phyloP scores from a whole-genome alignment of 352 stramenopile genomes.

The Globisporangium splendens region DNA sequence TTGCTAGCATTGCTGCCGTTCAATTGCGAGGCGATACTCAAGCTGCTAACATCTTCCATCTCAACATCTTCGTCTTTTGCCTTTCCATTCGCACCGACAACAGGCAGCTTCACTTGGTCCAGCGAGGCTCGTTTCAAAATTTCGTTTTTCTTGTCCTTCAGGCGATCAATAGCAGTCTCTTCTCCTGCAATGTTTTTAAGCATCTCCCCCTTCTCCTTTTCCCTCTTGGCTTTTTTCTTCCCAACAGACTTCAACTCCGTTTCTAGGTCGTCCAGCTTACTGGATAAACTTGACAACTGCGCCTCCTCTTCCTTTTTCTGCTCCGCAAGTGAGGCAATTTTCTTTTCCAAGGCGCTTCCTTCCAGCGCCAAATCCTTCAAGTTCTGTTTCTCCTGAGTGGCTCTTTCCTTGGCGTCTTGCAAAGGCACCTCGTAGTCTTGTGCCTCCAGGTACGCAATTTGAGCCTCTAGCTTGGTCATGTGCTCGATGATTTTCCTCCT shows the following conservation, averaged over 20 bases:
- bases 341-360: slow-evolving; percentile 40
- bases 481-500: slow-evolving; percentile 73
- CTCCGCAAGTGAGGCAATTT: slow-evolving; percentile 53
- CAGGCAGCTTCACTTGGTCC: slow-evolving; percentile 93
- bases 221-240: slow-evolving; percentile 58
- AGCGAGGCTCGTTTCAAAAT: slow-evolving; percentile 93
- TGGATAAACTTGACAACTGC: slow-evolving; percentile 23
- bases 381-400: slow-evolving; percentile 37
- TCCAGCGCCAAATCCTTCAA: slow-evolving; percentile 58
- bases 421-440: slow-evolving; percentile 65
- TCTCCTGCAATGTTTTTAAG: slow-evolving; percentile 85
- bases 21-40: slow-evolving; percentile 2
- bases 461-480: slow-evolving; percentile 77
- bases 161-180: slow-evolving; percentile 88
- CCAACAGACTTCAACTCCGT: slow-evolving; percentile 56
- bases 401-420: slow-evolving; percentile 38
- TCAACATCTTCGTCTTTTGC: slow-evolving; percentile 45
- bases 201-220: slow-evolving; percentile 57
- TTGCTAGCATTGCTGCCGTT: slow-evolving; percentile 23
- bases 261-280: slow-evolving; percentile 54
- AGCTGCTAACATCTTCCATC: slow-evolving; percentile 41
- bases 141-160: slow-evolving; percentile 93
- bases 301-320: slow-evolving; percentile 70
- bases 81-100: slow-evolving; percentile 18
- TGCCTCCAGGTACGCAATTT: slow-evolving; percentile 64